A percentile compares a stretch with the other conserved stretches of the same genome.
Evolutionary conservation across 345 rosid species (phyloP).

Genomic region (Triadica sebifera): DNA sequence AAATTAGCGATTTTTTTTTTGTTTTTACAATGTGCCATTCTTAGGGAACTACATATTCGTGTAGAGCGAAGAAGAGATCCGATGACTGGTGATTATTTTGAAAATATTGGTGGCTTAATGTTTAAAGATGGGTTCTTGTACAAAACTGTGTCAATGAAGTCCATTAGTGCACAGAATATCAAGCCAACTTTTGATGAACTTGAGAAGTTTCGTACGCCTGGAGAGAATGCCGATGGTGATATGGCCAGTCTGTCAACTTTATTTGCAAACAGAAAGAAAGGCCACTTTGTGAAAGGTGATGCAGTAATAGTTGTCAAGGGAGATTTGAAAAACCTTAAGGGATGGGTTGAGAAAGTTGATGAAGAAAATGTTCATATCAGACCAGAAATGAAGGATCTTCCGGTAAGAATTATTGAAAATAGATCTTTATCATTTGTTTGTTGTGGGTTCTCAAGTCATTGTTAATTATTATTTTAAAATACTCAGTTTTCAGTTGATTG

Average conservation of each 20-base stretch:
- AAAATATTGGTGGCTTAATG: constrained; percentile 69
- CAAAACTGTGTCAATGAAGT: constrained; percentile 79
- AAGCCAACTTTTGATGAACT: constrained; percentile 95
- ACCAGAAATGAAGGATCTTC: constrained; percentile 90
- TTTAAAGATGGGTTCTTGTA: constrained; percentile 92
- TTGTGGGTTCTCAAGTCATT: constrained; percentile 1
- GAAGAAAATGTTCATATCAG: constrained; percentile 87
- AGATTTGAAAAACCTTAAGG: constrained; percentile 87
- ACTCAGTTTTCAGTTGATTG: constrained; percentile 12
- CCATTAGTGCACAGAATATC: constrained; percentile 68
- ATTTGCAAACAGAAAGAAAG: constrained; percentile 89
- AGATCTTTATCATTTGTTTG: constrained; percentile 5
- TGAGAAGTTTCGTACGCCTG: constrained; percentile 79
- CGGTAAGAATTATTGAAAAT: constrained; percentile 51
- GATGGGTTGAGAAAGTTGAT: constrained; percentile 99
- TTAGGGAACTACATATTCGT: constrained; percentile 87
- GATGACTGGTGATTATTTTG: constrained; percentile 87
- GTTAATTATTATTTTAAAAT: neutral
- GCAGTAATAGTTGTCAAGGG: constrained; percentile 93
- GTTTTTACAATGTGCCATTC: constrained; percentile 9
- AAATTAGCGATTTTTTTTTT: constrained; percentile 9
- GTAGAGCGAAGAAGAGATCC: constrained; percentile 90
- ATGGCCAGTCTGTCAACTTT: constrained; percentile 73
- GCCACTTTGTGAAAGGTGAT: constrained; percentile 98
- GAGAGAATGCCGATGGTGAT: constrained; percentile 76